Base-by-base conservation (phyloP, 352 stramenopile species). In the Globisporangium spinosum region DNA sequence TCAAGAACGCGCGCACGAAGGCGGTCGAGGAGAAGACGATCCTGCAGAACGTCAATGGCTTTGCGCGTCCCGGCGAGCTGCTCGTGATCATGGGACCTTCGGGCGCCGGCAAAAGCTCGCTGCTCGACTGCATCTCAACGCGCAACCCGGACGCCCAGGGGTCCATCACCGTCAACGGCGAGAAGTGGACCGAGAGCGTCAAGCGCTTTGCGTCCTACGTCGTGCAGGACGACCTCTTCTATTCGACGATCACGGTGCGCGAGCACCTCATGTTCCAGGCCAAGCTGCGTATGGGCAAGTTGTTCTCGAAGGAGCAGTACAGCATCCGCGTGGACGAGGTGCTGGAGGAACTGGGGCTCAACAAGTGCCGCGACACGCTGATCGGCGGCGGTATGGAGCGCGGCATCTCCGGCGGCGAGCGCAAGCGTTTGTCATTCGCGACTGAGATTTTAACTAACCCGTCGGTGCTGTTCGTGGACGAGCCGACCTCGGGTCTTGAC, bases 111-210 rank as follows among this genome's bases (percentile, higher is more conserved):
- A 98, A 98, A 71, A 97, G 90, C n/a, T 97, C 94, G 1, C 82
- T 98, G 7, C 83, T 97, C 8, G 94, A 98, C 80, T 96, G 98
- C 23, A 92, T 99, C 60, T 90, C 95, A 0, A 76, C 93, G 13
- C 79, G 94, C 43, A 98, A 98, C 63, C 83, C 70, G 15, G 75
- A 75, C 8, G 88, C 92, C 5, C 76, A 84, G 38, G 81, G 86
- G 23, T 70, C 58, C 0, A 86, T 90, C 38, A 71, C 56, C 2
- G 75, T 98, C 27, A 89, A 84, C 57, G 94, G 95, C n/a, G 38
- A 70, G 5, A 67, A 67, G 8, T 87, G 81, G 73, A 70, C 25
- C 43, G 70, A 87, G 7, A 58, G 23, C 0, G 74, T 66, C 15
- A 77, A 80, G 27, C 59, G 69, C 8, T 58, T 75, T 1, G 25